These are phyloP conservation scores for Aspergillus coremiiformis DNA, from an alignment of 495 filamentous ascomycete species.

Conservation along the genomic window DNA sequence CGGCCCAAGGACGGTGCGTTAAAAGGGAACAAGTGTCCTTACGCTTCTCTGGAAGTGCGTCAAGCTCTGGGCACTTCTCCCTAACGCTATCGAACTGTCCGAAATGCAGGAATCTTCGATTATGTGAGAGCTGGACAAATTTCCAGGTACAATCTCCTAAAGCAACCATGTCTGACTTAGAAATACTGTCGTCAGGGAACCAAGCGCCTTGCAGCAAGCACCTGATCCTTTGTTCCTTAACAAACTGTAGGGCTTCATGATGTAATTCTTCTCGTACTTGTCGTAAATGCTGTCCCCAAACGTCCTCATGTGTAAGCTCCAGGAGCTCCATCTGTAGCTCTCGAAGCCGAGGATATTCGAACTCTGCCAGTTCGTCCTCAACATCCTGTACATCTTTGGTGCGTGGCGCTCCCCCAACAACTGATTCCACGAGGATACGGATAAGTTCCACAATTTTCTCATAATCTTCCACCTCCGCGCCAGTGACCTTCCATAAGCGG, in stretches of 20 bases:
- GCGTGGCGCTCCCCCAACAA: slow-evolving; percentile 74
- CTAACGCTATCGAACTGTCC: slow-evolving; percentile 69
- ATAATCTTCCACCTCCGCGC: slow-evolving; percentile 78
- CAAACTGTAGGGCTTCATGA: slow-evolving; percentile 86
- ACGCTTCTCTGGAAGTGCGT: slow-evolving; percentile 70
- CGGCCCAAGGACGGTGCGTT: neutral
- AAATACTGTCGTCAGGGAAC: slow-evolving; percentile 58
- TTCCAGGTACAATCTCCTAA: slow-evolving; percentile 50
- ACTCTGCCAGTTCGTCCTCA: slow-evolving; percentile 79
- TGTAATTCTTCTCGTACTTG: slow-evolving; percentile 91
- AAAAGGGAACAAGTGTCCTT: slow-evolving; percentile 13
- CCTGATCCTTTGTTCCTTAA: slow-evolving; percentile 94
- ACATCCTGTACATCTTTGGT: slow-evolving; percentile 83
- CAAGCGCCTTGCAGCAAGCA: slow-evolving; percentile 84
- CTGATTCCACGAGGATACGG: slow-evolving; percentile 83
- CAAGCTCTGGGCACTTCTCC: slow-evolving; percentile 60
- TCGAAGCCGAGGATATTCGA: slow-evolving; percentile 67
- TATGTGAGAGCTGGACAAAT: slow-evolving; percentile 85
- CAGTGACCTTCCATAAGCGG: slow-evolving; percentile 83
- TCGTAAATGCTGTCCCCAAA: slow-evolving; percentile 82
- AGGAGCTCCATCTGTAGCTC: slow-evolving; percentile 93
- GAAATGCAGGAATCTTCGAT: slow-evolving; percentile 85
- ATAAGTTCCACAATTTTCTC: slow-evolving; percentile 86
- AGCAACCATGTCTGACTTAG: slow-evolving; percentile 34
- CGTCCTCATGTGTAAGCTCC: slow-evolving; percentile 85